Evolutionary conservation across 176 grass and related monocot genomes (phyloP).

Genomic region (Oryza rufipogon): DNA sequence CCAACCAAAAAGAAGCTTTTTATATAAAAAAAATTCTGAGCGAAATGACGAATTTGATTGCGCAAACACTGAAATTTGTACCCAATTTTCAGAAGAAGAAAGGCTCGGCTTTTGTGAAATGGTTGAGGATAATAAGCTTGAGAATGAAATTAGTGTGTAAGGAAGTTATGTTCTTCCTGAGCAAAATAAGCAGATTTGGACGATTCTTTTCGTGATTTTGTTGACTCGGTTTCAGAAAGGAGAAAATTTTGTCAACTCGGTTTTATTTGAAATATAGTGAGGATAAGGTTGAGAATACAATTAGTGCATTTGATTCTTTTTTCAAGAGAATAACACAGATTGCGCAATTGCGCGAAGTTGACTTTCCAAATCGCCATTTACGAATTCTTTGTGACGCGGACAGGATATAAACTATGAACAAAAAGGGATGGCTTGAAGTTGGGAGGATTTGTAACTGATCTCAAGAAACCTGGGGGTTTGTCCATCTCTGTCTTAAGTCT

Average conservation of each 20-base stretch:
- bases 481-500: background rate
- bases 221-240: background rate
- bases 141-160: no score
- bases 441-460: background rate
- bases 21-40: no score
- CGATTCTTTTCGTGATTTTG: background rate
- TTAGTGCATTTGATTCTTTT: background rate
- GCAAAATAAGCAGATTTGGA: background rate
- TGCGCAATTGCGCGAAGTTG: slow-evolving; percentile 29
- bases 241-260: background rate
- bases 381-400: slow-evolving; percentile 38
- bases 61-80: no score
- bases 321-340: background rate
- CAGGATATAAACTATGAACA: slow-evolving; percentile 42
- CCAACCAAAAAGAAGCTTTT: no score
- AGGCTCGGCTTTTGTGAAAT: no score
- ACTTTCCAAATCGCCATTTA: slow-evolving; percentile 40
- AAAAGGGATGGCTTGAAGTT: slow-evolving; percentile 23
- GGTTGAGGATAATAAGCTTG: no score
- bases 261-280: slow-evolving; percentile 28
- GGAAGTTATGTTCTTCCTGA: no score
- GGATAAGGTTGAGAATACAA: slow-evolving; percentile 11
- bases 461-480: slow-evolving; percentile 29
- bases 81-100: no score
- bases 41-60: no score